A percentile compares a stretch with the other conserved stretches of the same genome.
phyloP scores from a whole-genome alignment of 2,329 filamentous ascomycete species.

The Trichoderma arundinaceum region DNA sequence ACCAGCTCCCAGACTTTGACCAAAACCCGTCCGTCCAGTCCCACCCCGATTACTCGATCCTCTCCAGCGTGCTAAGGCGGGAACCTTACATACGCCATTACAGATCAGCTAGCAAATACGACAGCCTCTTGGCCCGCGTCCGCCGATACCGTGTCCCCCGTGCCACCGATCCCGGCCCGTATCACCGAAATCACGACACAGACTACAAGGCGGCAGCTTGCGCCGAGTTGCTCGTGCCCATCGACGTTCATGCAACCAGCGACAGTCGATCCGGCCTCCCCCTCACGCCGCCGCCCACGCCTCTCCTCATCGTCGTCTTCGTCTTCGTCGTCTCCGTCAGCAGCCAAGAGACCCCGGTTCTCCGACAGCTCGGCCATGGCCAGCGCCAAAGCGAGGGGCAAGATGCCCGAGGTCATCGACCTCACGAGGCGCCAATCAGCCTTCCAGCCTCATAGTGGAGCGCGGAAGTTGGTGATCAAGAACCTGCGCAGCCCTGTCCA shows the following conservation, averaged over 20 bases:
- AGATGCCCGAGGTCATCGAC: constrained; percentile 48
- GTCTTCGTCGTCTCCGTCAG: constrained; percentile 36
- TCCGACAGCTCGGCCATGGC: constrained; percentile 42
- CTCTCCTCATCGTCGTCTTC: constrained; percentile 44
- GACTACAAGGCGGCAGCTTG: constrained; percentile 3
- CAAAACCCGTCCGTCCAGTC: constrained; percentile 16
- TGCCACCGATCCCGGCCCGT: constrained; percentile 17
- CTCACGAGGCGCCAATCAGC: constrained; percentile 45
- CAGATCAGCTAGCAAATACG: background rate
- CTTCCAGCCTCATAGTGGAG: constrained; percentile 76
- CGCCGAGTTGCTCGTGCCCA: constrained; percentile 18
- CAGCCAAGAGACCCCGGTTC: constrained; percentile 44
- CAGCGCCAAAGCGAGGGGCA: constrained; percentile 48
- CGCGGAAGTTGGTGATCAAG: constrained; percentile 91
- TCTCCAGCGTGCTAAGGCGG: constrained; percentile 6
- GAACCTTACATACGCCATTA: background rate
- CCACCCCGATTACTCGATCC: constrained; percentile 23
- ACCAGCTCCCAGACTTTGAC: constrained; percentile 10
- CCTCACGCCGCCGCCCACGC: constrained; percentile 49
- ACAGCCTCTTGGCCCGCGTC: constrained; percentile 5
- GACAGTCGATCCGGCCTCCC: constrained; percentile 40
- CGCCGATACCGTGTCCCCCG: constrained; percentile 6
- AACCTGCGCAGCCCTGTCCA: constrained; percentile 74
- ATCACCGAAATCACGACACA: background rate
- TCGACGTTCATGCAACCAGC: constrained; percentile 44